Evolutionary conservation across 2,329 filamentous ascomycete genomes (phyloP).

Genomic region (Verticillium nonalfalfae): DNA sequence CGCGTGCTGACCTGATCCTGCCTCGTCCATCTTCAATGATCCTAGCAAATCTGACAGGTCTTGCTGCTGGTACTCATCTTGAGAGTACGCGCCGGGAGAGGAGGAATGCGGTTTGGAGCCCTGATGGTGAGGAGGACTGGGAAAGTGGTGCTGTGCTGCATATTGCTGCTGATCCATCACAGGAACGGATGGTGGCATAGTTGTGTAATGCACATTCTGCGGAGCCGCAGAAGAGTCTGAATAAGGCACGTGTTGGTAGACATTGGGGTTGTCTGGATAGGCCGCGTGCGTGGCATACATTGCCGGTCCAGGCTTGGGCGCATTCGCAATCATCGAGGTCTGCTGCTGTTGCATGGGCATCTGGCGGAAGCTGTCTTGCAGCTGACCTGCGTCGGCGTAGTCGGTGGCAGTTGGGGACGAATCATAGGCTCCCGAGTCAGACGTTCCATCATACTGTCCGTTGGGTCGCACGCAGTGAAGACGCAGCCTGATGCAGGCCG

Average conservation of each 20-base stretch:
- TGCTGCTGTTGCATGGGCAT: constrained; percentile 41
- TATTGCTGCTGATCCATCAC: constrained; percentile 45
- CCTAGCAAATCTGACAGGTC: constrained; percentile 78
- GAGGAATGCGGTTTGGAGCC: constrained; percentile 28
- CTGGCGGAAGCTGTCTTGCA: constrained; percentile 40
- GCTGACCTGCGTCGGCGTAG: constrained; percentile 32
- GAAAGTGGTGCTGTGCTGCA: constrained; percentile 41
- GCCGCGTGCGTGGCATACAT: constrained; percentile 42
- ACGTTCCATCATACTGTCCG: constrained; percentile 62
- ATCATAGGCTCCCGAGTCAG: constrained; percentile 41
- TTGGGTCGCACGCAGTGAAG: constrained; percentile 88
- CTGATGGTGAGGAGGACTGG: constrained; percentile 44
- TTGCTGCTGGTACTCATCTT: constrained; percentile 57
- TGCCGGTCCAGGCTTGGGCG: constrained; percentile 30
- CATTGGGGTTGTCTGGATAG: constrained; percentile 38
- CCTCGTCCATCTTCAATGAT: constrained; percentile 79
- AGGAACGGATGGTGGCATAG: constrained; percentile 40
- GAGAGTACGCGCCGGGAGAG: constrained; percentile 47
- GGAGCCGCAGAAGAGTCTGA: constrained; percentile 35
- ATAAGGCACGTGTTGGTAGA: constrained; percentile 43
- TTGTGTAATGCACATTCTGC: constrained; percentile 46
- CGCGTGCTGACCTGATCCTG: constrained; percentile 66
- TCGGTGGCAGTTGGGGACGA: constrained; percentile 29
- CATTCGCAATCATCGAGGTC: constrained; percentile 34
- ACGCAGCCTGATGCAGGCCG: constrained; percentile 86